These are phyloP conservation scores for Kurtzmaniella fragi DNA, from an alignment of 805 yeast species.

Conservation along the genomic window DNA sequence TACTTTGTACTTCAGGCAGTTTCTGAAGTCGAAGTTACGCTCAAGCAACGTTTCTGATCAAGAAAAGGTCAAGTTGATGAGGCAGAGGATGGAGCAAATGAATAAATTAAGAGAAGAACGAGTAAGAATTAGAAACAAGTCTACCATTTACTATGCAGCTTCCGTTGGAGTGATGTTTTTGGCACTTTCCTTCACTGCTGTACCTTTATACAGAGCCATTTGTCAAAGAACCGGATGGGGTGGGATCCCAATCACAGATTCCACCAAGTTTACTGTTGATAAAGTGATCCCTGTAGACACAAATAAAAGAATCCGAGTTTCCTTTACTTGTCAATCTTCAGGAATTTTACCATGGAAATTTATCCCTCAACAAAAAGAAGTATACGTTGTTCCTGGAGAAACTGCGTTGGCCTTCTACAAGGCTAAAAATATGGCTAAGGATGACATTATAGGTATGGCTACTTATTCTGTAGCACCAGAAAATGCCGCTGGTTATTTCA, in stretches of 20 bases:
- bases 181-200: slow-evolving; percentile 83
- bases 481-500: slow-evolving; percentile 92
- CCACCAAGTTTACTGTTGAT: slow-evolving; percentile 75
- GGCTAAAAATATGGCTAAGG: slow-evolving; percentile 80
- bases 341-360: slow-evolving; percentile 92
- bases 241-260: slow-evolving; percentile 90
- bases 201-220: slow-evolving; percentile 84
- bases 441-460: slow-evolving; percentile 97
- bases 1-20: background rate
- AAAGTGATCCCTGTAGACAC: slow-evolving; percentile 84
- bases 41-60: background rate
- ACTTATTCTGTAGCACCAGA: slow-evolving; percentile 96
- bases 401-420: slow-evolving; percentile 94
- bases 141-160: slow-evolving; percentile 61
- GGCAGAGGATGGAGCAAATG: slow-evolving; percentile 9
- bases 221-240: slow-evolving; percentile 96
- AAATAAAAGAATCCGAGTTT: slow-evolving; percentile 72
- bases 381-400: slow-evolving; percentile 91
- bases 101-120: slow-evolving; percentile 21
- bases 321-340: slow-evolving; percentile 89
- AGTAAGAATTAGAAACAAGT: slow-evolving; percentile 35
- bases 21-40: background rate
- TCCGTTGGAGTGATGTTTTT: slow-evolving; percentile 68
- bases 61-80: background rate
- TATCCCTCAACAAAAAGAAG: slow-evolving; percentile 91